phyloP scores from a whole-genome alignment of 345 rosid species.

The Eucalyptus viminalis region DNA sequence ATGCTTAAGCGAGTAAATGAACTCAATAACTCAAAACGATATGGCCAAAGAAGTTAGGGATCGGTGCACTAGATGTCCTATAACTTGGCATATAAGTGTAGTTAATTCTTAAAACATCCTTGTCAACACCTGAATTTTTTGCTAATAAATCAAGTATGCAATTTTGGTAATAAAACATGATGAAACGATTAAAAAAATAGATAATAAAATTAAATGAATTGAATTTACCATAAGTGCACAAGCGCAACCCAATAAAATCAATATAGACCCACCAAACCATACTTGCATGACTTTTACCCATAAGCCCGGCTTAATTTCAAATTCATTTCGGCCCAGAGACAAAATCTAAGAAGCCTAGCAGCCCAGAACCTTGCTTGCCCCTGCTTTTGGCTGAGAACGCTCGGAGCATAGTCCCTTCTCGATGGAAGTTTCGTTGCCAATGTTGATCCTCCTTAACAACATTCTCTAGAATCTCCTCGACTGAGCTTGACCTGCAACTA shows the following conservation, averaged over 20 bases:
- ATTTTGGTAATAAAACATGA: neutral
- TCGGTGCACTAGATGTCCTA: fast-evolving
- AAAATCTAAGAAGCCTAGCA: neutral
- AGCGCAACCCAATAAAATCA: neutral
- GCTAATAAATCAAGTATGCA: neutral
- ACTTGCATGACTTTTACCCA: neutral
- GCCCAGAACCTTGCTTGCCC: neutral
- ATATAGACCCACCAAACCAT: neutral
- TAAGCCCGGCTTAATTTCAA: neutral
- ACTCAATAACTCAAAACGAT: neutral
- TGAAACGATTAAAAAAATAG: neutral
- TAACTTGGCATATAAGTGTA: neutral
- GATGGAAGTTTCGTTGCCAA: neutral
- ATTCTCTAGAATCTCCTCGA: neutral
- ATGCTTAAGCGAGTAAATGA: neutral
- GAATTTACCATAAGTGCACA: neutral
- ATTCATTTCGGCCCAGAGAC: neutral
- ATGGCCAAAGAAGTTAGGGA: neutral
- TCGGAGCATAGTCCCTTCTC: neutral
- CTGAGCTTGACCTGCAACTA: neutral
- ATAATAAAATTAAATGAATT: neutral
- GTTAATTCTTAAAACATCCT: neutral
- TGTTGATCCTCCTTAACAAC: neutral
- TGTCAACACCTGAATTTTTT: neutral
- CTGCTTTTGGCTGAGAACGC: neutral